Conservation (phyloP, 495 filamentous ascomycete genomes). For the Aspergillus ostianus region DNA sequence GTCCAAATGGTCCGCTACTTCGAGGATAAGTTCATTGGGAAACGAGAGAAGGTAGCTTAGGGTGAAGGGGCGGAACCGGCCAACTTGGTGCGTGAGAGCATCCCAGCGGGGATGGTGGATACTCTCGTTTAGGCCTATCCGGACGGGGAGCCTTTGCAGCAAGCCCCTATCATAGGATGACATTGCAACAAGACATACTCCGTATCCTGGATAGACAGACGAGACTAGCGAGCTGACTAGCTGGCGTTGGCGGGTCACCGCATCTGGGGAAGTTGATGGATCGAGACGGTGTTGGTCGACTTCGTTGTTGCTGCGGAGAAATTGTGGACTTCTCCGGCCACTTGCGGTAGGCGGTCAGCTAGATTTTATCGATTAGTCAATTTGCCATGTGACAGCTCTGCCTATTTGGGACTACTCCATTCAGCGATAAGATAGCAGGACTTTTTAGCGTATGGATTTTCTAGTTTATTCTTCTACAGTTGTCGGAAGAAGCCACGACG, state of each 20-base stretch:
- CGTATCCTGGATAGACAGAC: not conserved
- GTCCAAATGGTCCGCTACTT: not conserved
- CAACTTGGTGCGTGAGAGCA: not conserved
- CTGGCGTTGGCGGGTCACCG: not conserved
- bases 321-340: not conserved
- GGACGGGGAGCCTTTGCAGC: not conserved
- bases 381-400: not conserved
- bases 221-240: not conserved
- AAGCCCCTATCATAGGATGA: not conserved
- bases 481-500: too few species aligned
- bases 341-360: not conserved
- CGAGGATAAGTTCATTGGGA: not conserved
- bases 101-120: not conserved
- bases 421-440: too few species aligned
- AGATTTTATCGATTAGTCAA: too few species aligned
- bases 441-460: too few species aligned
- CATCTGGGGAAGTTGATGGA: not conserved
- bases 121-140: not conserved
- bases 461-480: too few species aligned
- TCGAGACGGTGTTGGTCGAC: not conserved
- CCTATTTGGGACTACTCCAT: not conserved
- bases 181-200: not conserved
- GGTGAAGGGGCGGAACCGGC: not conserved
- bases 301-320: not conserved
- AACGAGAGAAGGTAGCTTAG: not conserved